Percentiles rank a stretch among this genome's conserved stretches.
Evolutionary conservation across 108 stramenopile species (phyloP).

Genomic region (Asterionellopsis glacialis): DNA sequence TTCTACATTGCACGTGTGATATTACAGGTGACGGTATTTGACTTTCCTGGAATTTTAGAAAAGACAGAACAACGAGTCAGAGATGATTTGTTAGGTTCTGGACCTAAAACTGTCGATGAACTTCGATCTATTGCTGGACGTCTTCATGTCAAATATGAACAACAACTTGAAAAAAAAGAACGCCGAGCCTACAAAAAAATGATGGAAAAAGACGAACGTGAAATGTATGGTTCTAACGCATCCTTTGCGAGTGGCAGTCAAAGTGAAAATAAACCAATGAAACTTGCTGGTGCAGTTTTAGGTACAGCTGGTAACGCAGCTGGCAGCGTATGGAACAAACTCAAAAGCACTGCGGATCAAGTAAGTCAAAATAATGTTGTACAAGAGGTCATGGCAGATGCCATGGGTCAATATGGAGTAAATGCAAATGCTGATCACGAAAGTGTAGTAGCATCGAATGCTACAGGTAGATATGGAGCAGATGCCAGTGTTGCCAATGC

Average conservation of each 20-base stretch:
- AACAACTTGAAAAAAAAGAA: constrained; percentile 30
- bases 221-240: neutral
- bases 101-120: constrained; percentile 76
- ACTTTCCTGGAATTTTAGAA: constrained; percentile 79
- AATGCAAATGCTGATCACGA: too few species aligned
- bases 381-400: neutral
- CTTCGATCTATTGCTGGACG: constrained; percentile 52
- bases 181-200: neutral
- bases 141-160: constrained; percentile 56
- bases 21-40: constrained; percentile 88
- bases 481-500: neutral
- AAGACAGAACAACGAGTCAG: constrained; percentile 70
- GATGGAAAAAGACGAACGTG: neutral
- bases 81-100: constrained; percentile 74
- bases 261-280: neutral
- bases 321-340: constrained; percentile 1
- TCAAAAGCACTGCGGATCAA: neutral
- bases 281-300: neutral
- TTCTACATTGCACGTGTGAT: neutral
- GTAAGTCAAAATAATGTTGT: neutral
- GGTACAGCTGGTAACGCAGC: constrained; percentile 6
- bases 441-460: neutral
- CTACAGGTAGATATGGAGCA: neutral
- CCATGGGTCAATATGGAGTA: neutral
- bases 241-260: neutral